phyloP scores from a whole-genome alignment of 371 early-diverging fungal genomes.

The Synchytrium microbalum region DNA sequence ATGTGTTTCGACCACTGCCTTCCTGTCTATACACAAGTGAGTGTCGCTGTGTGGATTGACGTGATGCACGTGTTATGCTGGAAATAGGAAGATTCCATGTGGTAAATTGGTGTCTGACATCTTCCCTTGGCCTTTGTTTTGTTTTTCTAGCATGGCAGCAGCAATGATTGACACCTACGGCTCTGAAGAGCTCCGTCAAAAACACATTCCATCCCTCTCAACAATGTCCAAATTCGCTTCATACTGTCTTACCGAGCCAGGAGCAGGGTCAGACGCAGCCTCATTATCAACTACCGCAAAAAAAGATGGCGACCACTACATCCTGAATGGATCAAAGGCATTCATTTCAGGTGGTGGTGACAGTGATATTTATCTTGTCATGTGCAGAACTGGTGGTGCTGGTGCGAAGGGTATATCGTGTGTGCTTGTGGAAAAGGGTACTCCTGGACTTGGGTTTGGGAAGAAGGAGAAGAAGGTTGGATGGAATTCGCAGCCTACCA shows the following conservation, averaged over 20 bases:
- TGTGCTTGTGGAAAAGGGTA: slow-evolving; percentile 50
- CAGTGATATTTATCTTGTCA: slow-evolving; percentile 52
- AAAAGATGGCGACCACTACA: slow-evolving; percentile 58
- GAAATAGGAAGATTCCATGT: too few relatives aligned
- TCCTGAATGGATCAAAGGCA: slow-evolving; percentile 72
- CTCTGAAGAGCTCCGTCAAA: slow-evolving; percentile 36
- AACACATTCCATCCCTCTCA: slow-evolving; percentile 39
- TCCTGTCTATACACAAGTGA: slow-evolving; percentile 56
- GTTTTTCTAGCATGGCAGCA: slow-evolving; percentile 48
- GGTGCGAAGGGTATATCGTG: slow-evolving; percentile 53
- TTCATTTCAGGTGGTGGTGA: slow-evolving; percentile 57
- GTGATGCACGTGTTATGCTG: too few relatives aligned
- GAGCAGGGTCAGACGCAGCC: slow-evolving; percentile 71
- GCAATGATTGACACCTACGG: slow-evolving; percentile 57
- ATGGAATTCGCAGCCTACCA: slow-evolving; percentile 55
- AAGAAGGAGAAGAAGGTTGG: slow-evolving; percentile 59
- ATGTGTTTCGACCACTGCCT: slow-evolving; percentile 52
- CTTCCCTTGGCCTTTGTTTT: too few relatives aligned
- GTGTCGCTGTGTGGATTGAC: too few relatives aligned
- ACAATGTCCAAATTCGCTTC: slow-evolving; percentile 41
- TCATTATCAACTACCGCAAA: slow-evolving; percentile 57
- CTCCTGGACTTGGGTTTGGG: slow-evolving; percentile 52
- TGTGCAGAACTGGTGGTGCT: slow-evolving; percentile 56
- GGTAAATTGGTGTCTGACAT: too few relatives aligned
- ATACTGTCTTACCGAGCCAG: slow-evolving; percentile 68